A percentile compares a stretch with the other conserved stretches of the same genome.
Conservation (phyloP, 306 rosid genomes). For the Hippophae gyantsensis region DNA sequence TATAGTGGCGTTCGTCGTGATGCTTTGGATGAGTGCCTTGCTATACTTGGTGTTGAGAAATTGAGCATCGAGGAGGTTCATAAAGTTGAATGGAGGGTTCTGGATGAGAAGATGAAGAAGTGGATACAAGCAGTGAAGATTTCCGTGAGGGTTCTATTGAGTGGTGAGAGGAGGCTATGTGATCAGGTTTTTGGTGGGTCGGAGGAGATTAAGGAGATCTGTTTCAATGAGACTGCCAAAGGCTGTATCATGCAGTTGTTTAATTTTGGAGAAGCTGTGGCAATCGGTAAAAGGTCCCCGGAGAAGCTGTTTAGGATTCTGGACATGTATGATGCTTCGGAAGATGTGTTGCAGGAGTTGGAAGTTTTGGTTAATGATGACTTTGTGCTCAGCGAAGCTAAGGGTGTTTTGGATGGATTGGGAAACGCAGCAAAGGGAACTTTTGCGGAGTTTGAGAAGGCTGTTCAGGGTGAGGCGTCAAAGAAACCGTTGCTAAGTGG, state of each 20-base stretch:
- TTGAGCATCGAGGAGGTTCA: conserved; percentile 93
- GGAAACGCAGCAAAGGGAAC: conserved; percentile 79
- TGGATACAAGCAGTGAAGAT: conserved; percentile 87
- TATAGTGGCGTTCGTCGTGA: conserved; percentile 75
- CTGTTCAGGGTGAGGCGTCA: conserved; percentile 65
- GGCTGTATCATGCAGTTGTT: conserved; percentile 78
- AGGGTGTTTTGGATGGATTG: conserved; percentile 51
- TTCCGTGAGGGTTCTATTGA: conserved; percentile 47
- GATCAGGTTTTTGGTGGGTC: conserved; percentile 58
- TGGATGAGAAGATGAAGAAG: conserved; percentile 96
- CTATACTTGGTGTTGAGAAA: conserved; percentile 67
- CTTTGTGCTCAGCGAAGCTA: conserved; percentile 50
- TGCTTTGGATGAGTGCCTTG: conserved; percentile 72
- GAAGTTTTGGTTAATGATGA: conserved; percentile 50
- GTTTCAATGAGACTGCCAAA: conserved; percentile 77
- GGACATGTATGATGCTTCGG: conserved; percentile 88
- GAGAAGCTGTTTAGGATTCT: conserved; percentile 88
- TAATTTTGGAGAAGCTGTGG: conserved; percentile 83
- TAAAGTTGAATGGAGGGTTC: conserved; percentile 55
- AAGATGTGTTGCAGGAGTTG: conserved; percentile 51
- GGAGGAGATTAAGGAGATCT: conserved; percentile 46
- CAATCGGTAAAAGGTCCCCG: conserved; percentile 62
- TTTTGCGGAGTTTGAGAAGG: conserved; percentile 77
- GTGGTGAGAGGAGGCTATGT: conserved; percentile 69
- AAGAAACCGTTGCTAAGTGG: conserved; percentile 64